Conservation (phyloP, 352 stramenopile species). For the Pythium guiyangense region DNA sequence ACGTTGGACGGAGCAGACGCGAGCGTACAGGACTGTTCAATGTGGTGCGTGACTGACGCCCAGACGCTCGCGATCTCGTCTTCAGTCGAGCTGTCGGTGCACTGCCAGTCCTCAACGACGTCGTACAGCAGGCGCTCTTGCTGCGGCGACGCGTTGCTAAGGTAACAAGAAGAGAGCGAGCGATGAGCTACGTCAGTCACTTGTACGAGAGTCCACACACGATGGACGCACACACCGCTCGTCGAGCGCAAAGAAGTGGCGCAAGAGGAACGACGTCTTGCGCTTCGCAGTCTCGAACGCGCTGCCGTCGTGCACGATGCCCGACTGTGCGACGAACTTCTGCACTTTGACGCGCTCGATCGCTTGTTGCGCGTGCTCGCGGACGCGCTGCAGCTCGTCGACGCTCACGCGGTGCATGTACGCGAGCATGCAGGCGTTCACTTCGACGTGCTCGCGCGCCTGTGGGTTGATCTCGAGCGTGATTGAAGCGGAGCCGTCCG, state of each 20-base stretch:
- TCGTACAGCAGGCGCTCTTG: slow-evolving; percentile 51
- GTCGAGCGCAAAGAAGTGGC: slow-evolving; percentile 63
- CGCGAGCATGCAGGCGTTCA: slow-evolving; percentile 65
- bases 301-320: slow-evolving; percentile 35
- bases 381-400: slow-evolving; percentile 39
- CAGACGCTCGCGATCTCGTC: slow-evolving; percentile 51
- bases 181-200: background rate
- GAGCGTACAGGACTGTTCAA: slow-evolving; percentile 64
- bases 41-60: slow-evolving; percentile 58
- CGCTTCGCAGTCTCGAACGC: slow-evolving; percentile 39
- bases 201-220: background rate
- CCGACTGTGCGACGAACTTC: slow-evolving; percentile 32
- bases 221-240: slow-evolving; percentile 11
- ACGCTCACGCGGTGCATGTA: slow-evolving; percentile 63
- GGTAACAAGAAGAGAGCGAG: background rate
- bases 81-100: slow-evolving; percentile 27
- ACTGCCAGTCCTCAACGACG: slow-evolving; percentile 60
- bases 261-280: slow-evolving; percentile 68
- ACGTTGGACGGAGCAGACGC: background rate
- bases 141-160: slow-evolving; percentile 11
- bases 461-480: slow-evolving; percentile 19
- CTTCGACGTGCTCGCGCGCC: slow-evolving; percentile 54
- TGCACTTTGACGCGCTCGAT: slow-evolving; percentile 37
- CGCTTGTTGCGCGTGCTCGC: slow-evolving; percentile 27
- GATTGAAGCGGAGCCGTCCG: too few species aligned